Evolutionary conservation across 305 asterid species (phyloP), one percentile per base, ranked within the genome.

Genomic region (Fraxinus sp.): DNA sequence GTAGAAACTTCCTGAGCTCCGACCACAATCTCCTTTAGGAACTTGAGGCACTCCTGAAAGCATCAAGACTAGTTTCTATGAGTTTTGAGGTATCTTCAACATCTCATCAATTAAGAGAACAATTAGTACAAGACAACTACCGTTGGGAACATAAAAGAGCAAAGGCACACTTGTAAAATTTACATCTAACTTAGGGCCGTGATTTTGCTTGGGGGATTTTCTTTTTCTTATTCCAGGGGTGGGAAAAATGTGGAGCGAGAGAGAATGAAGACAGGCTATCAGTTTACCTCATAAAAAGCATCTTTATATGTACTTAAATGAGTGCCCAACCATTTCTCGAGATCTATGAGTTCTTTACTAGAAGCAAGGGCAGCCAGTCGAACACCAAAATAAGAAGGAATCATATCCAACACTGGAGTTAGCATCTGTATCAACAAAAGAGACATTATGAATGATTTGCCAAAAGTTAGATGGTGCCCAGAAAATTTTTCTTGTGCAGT

Each of bases 351-450:
- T 78, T 92, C 98, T 89, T 90, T 95, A 84, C 84, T 91, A 76
- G 94, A 95, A 89, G 98, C 97, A 90, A 97, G 83, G 41, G 91
- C 94, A 92, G 94, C 97, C 80, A 97, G 89, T 83, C 95, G 92
- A 85, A 97, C 86, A 78, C 94, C 94, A 79, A 92, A 89, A 88
- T 81, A 83, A 74, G 86, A 89, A n/a, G 99, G 99, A 77, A 93
- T 78, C 92, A 87, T 88, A 85, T 95, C 97, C 89, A 97, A 84
- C 33, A 94, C 92, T 37, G 87, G 83, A 55, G 90, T 80, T 39
- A 97, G 89, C 82, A 95, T 91, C 99, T 97, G 98, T 76, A 86
- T 20, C 72, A 78, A 78, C 55, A 82, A 20, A 14, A 62, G 32
- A 62, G 72, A 62, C 32, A 62, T 20, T 62, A 62, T 62, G 28